A percentile compares a stretch with the other conserved stretches of the same genome.
Evolutionary conservation across 768 basidiomycete genomes (phyloP).

Genomic region (Termitomyces sp.): DNA sequence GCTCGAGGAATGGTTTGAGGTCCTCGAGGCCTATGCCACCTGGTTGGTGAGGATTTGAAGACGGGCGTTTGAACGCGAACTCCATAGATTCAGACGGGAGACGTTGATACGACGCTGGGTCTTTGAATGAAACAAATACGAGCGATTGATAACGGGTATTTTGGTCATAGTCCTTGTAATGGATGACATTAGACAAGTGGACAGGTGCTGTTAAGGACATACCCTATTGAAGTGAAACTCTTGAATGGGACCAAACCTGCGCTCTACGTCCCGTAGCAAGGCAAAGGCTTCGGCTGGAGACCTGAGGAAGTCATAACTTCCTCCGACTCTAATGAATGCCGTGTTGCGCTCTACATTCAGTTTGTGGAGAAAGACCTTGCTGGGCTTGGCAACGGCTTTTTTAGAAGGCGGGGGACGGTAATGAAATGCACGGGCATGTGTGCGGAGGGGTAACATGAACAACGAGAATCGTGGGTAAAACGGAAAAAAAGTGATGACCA

Average conservation of each 20-base stretch:
- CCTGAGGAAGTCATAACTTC: conserved; percentile 19
- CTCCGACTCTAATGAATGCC: not conserved
- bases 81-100: conserved; percentile 24
- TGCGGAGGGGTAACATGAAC: conserved; percentile 3
- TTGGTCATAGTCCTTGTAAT: conserved; percentile 42
- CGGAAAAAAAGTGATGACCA: not conserved
- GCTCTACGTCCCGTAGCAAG: conserved; percentile 51
- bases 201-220: conserved; percentile 6
- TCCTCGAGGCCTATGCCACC: conserved; percentile 34
- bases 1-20: conserved; percentile 18
- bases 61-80: conserved; percentile 22
- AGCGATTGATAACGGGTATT: conserved; percentile 35
- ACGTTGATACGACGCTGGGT: conserved; percentile 32
- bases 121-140: conserved; percentile 40
- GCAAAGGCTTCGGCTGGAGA: conserved; percentile 47
- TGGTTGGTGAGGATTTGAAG: conserved; percentile 12
- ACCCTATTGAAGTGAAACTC: conserved; percentile 40
- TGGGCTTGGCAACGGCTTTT: not conserved
- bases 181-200: not conserved
- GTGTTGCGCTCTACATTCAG: not conserved
- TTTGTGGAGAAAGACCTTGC: conserved; percentile 17
- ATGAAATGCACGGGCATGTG: conserved; percentile 2
- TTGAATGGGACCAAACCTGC: conserved; percentile 42
- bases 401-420: conserved; percentile 28
- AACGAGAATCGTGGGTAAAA: conserved; percentile 12